A percentile compares a stretch with the other conserved stretches of the same genome.
Conservation (phyloP, 768 basidiomycete genomes). For the Auricularia sp. region DNA sequence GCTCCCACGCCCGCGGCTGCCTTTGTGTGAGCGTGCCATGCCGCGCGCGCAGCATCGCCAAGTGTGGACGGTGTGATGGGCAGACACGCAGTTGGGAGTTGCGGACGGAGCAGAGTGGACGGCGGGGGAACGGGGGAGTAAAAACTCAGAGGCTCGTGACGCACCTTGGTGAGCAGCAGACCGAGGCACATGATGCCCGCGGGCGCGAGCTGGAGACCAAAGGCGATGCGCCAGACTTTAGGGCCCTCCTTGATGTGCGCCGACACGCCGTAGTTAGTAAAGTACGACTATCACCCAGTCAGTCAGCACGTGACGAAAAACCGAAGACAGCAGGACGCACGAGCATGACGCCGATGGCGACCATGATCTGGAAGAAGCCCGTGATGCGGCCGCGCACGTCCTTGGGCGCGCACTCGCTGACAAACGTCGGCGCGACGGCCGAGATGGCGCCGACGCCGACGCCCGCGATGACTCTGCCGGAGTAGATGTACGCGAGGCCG, state of each 20-base stretch:
- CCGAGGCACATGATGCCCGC: constrained; percentile 63
- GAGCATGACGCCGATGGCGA: constrained; percentile 76
- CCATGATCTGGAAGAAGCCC: constrained; percentile 81
- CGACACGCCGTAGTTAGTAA: constrained; percentile 36
- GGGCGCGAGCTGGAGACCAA: constrained; percentile 66
- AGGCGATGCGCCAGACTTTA: constrained; percentile 60
- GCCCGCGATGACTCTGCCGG: constrained; percentile 71
- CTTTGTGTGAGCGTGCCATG: no score
- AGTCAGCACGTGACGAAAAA: constrained; percentile 15
- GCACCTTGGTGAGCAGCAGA: constrained; percentile 47
- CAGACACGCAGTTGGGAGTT: no score
- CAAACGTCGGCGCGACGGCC: constrained; percentile 76
- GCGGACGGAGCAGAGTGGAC: no score
- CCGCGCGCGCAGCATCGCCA: no score
- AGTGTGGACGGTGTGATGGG: no score
- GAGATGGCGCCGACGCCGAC: constrained; percentile 76
- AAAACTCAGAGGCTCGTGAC: no score
- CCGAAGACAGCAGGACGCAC: no score
- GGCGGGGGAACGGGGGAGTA: no score
- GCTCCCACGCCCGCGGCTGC: no score
- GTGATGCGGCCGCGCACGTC: constrained; percentile 79
- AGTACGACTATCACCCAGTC: neutral
- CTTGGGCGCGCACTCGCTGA: constrained; percentile 82
- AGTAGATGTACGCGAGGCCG: constrained; percentile 64
- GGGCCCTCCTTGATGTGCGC: constrained; percentile 38